A percentile compares a stretch with the other conserved stretches of the same genome.
Evolutionary conservation across 2,329 filamentous ascomycete species (phyloP).

Genomic region (Ophiostoma triangulosporum): DNA sequence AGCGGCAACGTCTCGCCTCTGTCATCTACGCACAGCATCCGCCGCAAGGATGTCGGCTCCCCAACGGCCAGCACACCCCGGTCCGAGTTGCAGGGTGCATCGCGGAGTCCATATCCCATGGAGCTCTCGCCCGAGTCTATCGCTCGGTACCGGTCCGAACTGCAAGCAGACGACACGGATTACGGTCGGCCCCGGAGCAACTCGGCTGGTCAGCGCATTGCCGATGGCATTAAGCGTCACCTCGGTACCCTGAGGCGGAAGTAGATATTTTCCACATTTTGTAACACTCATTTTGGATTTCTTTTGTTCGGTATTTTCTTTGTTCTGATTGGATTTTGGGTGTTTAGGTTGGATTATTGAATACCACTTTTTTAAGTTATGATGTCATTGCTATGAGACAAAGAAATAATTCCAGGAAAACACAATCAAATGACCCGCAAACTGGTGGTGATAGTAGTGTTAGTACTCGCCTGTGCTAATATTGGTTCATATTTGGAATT

Average conservation of each 20-base stretch:
- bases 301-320: not conserved
- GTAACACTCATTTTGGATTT: not conserved
- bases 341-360: too few species aligned
- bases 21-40: not conserved
- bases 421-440: too few species aligned
- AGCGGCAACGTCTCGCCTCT: not conserved
- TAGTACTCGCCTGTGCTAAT: too few species aligned
- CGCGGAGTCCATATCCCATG: not conserved
- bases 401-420: too few species aligned
- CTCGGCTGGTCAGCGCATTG: slow-evolving; percentile 30
- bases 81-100: not conserved
- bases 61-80: not conserved
- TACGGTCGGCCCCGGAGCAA: slow-evolving; percentile 24
- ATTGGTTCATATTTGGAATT: too few species aligned
- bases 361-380: too few species aligned
- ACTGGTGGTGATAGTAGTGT: too few species aligned
- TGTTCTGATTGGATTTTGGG: not conserved
- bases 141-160: not conserved
- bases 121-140: not conserved
- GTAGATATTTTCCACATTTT: slow-evolving; percentile 16
- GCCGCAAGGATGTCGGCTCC: not conserved
- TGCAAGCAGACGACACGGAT: slow-evolving; percentile 8
- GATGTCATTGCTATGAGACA: too few species aligned
- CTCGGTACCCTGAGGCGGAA: slow-evolving; percentile 39
- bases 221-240: slow-evolving; percentile 38